Base-by-base conservation (phyloP, 129 eudicot genomes). In the Oenanthe sinensis region DNA sequence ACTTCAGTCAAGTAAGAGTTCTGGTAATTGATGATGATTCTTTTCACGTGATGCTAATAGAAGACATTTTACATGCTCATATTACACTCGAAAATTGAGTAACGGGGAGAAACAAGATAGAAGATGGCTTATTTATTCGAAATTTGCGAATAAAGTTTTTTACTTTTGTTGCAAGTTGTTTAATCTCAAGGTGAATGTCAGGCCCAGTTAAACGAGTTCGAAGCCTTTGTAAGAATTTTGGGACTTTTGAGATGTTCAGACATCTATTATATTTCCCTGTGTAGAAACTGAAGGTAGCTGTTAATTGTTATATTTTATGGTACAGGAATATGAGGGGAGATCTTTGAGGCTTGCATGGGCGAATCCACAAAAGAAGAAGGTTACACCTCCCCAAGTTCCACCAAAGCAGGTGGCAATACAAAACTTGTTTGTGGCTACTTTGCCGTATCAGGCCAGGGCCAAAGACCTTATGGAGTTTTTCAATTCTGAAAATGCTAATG, bases 391-490 rank as follows among this genome's bases (percentile, higher is more conserved):
- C 40, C 85, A 81, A 37, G n/a, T 44, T 47, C 80, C 36, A 70
- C 86, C 96, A 4, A 90, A 86, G 83, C 90, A 87, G 7, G 49
- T 76, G 54, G 92, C 97, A 14, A 71, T 90, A 20, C 91, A 95
- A 90, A 91, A 95, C 75, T 80, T 95, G 79, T 95, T 83, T 78
- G 97, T 95, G 26, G 91, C 96, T 13, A 91, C 88, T 82, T 81
- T 95, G 77, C 84, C 96, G 0, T 95, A 75, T 62, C 79, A 84
- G 58, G 98, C 97, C 22, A 87, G 97, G 79, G 81, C 91, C 2
- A 86, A 95, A 67, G 96, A 95, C 81, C 92, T 95, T 40, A 87
- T 79, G 88, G 98, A 88, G 70, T 90, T 95, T 82, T 95, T 95
- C 49, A 83, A 79, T 74, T 84, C 91, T 26, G 86, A 85, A 55